phyloP scores from a whole-genome alignment of 306 rosid genomes.

The Rosa persica region DNA sequence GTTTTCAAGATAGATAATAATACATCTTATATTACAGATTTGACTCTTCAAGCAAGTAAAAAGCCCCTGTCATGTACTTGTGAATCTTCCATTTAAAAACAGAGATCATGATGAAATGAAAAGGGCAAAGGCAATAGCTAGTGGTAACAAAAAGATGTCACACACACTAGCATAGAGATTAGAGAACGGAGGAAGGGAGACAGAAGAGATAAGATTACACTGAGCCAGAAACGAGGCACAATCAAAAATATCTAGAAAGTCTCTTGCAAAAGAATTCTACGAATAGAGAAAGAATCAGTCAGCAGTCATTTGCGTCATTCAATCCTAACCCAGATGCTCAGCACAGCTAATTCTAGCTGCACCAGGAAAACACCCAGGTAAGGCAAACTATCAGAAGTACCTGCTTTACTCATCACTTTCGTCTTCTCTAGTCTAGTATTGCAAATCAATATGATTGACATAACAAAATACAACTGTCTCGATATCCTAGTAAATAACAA shows the following conservation, averaged over 20 bases:
- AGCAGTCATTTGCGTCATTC: constrained; percentile 36
- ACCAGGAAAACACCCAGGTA: constrained; percentile 46
- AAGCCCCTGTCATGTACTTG: background rate
- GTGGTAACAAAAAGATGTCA: background rate
- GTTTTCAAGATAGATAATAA: background rate
- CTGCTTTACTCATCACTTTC: constrained; percentile 54
- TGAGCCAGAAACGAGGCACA: background rate
- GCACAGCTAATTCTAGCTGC: constrained; percentile 41
- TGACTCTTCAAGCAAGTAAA: background rate
- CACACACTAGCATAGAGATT: background rate
- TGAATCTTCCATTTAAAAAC: background rate
- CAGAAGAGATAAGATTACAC: background rate
- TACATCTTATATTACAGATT: background rate
- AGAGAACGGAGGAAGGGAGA: background rate
- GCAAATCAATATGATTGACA: constrained; percentile 4
- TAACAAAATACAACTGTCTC: background rate
- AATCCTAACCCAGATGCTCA: constrained; percentile 37
- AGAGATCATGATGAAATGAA: background rate
- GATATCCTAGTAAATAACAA: background rate
- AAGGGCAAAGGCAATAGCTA: background rate
- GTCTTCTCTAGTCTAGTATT: constrained; percentile 34
- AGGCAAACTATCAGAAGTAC: constrained; percentile 49
- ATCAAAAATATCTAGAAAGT: background rate
- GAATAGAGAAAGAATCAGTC: constrained; percentile 45
- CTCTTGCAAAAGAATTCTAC: background rate